Percentiles rank a stretch among this genome's conserved stretches.
Evolutionary conservation across 805 yeast species (phyloP).

Genomic region (Candida silvicultrix): DNA sequence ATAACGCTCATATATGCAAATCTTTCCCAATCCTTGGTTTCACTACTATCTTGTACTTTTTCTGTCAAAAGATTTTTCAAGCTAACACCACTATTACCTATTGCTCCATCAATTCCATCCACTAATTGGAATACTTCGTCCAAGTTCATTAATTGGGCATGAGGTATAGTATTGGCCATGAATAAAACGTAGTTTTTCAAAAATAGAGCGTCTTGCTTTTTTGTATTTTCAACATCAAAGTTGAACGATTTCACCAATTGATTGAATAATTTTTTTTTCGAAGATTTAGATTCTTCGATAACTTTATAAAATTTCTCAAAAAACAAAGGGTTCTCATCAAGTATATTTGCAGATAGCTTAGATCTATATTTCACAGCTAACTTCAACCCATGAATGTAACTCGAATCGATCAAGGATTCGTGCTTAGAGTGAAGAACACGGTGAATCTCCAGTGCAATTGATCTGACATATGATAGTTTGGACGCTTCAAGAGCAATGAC

Average conservation of each 20-base stretch:
- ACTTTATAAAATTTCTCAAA: slow-evolving; percentile 36
- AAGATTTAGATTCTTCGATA: slow-evolving; percentile 31
- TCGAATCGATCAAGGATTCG: slow-evolving; percentile 63
- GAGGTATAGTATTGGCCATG: slow-evolving; percentile 33
- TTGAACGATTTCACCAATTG: slow-evolving; percentile 27
- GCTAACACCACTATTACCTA: slow-evolving; percentile 5
- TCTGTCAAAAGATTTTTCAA: too few species aligned
- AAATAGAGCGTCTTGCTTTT: slow-evolving; percentile 8
- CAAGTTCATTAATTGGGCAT: slow-evolving; percentile 30
- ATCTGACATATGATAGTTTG: slow-evolving; percentile 32
- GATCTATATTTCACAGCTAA: slow-evolving; percentile 42
- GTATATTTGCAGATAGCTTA: slow-evolving; percentile 19
- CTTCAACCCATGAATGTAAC: slow-evolving; percentile 57
- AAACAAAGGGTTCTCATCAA: slow-evolving; percentile 24
- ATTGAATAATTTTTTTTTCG: slow-evolving; percentile 36
- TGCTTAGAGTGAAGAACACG: slow-evolving; percentile 53
- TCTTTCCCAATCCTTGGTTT: not conserved
- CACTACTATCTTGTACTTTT: not conserved
- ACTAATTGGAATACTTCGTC: slow-evolving; percentile 48
- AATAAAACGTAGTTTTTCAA: slow-evolving; percentile 27
- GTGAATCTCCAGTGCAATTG: slow-evolving; percentile 48
- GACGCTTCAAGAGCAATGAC: slow-evolving; percentile 66
- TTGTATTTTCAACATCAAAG: slow-evolving; percentile 21
- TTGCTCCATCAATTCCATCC: slow-evolving; percentile 31
- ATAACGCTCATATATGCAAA: not conserved